phyloP scores from a whole-genome alignment of 2,329 filamentous ascomycete species.

The Epichloe scottii region DNA sequence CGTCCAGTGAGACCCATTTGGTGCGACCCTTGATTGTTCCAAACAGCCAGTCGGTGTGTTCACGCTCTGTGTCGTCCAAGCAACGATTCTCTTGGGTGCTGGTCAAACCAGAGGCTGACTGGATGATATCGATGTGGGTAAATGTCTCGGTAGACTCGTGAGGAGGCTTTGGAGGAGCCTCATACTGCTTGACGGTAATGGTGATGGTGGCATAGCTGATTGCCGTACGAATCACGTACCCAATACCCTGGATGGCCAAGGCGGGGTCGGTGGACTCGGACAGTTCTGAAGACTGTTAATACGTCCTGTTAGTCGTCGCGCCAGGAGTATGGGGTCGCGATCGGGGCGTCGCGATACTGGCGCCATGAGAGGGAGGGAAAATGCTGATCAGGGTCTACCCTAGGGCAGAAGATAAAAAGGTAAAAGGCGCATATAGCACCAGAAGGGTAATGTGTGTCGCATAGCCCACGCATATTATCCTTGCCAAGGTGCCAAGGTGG shows the following conservation, averaged over 20 bases:
- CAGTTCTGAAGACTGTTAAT: slow-evolving; percentile 57
- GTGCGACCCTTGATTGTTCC: slow-evolving; percentile 54
- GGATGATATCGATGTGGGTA: slow-evolving; percentile 58
- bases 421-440: background rate
- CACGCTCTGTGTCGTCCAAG: slow-evolving; percentile 39
- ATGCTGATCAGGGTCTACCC: background rate
- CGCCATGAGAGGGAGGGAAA: background rate
- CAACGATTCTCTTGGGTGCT: slow-evolving; percentile 47
- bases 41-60: slow-evolving; percentile 70
- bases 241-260: slow-evolving; percentile 59
- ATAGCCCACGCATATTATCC: background rate
- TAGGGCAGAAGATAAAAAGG: no score
- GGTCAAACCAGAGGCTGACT: slow-evolving; percentile 59
- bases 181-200: slow-evolving; percentile 47
- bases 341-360: background rate
- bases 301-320: background rate
- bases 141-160: slow-evolving; percentile 26
- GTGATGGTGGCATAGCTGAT: slow-evolving; percentile 58
- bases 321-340: background rate
- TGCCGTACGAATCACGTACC: slow-evolving; percentile 61
- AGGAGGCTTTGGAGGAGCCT: slow-evolving; percentile 29
- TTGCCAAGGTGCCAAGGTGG: no score
- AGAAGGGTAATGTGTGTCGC: background rate
- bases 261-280: slow-evolving; percentile 57
- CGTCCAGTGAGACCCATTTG: slow-evolving; percentile 33